Evolutionary conservation across 2,329 filamentous ascomycete species (phyloP).

Genomic region (Dendrostoma leiphaemia): DNA sequence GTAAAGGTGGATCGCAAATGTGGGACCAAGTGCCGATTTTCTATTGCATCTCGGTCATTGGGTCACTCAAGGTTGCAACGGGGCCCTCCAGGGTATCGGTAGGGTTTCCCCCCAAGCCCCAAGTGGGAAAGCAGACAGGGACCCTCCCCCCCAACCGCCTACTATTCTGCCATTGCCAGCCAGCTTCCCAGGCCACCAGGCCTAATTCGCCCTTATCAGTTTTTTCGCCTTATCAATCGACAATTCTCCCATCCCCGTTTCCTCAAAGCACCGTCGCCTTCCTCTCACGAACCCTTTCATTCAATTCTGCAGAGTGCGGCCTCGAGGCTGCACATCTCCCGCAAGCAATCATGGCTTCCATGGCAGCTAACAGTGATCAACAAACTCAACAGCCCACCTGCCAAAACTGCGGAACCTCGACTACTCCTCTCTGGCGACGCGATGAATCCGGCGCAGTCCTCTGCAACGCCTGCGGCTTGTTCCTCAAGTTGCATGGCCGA

Average conservation of each 20-base stretch:
- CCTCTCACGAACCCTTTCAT: not conserved
- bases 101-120: too few relatives aligned
- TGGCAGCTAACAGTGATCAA: constrained; percentile 50
- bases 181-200: constrained; percentile 7
- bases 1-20: too few relatives aligned
- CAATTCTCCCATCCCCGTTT: not conserved
- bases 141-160: too few relatives aligned
- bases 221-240: constrained; percentile 10
- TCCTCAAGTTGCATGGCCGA: constrained; percentile 93
- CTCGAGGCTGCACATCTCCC: constrained; percentile 9
- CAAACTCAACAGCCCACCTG: constrained; percentile 83
- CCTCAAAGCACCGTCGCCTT: constrained; percentile 4
- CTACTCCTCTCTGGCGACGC: constrained; percentile 93
- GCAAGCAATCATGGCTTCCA: constrained; percentile 46
- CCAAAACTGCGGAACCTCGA: constrained; percentile 94
- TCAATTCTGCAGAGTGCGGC: constrained; percentile 1
- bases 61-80: too few relatives aligned
- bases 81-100: too few relatives aligned
- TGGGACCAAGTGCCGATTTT: too few relatives aligned
- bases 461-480: constrained; percentile 97
- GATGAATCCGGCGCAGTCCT: constrained; percentile 94
- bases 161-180: too few relatives aligned
- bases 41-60: too few relatives aligned
- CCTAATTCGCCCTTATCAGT: constrained; percentile 7
- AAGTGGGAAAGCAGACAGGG: too few relatives aligned